Base-by-base conservation (phyloP, 2,329 filamentous ascomycete genomes). In the Calonectria pseudoturangicola region DNA sequence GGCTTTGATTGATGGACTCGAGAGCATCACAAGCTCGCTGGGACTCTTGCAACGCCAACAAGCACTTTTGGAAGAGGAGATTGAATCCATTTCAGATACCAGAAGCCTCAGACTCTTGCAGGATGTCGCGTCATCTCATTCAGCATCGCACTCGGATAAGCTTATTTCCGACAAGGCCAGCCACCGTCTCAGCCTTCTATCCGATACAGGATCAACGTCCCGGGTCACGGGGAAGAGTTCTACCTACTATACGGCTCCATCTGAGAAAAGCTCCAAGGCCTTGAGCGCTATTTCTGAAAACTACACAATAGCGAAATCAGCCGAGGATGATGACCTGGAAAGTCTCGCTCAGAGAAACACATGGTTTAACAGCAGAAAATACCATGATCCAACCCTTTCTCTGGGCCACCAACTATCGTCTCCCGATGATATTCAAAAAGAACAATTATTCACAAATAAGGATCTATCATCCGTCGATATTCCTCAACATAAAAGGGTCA, bases 191-290 rank as follows among this genome's bases (percentile, higher is more conserved):
- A 63, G 58, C 25, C 28, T 47, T 10, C 36, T 58, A 39, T 58
- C 51, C 30, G 33, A 58, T 25, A 47, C 39, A 4, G 27, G 48
- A 15, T 51, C 48, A 28, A 30, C 25, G 15, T 30, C 27, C 7
- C 48, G 5, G 25, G 10, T 6, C 13, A n/a, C 21, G 28, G 58
- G 16, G 28, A 25, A 18, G 25, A 47, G 4, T 8, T 25, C 18
- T 28, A 43, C 58, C 3, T 63, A 45, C 30, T 30, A 63, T 15
- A 63, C 58, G 7, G 58, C 58, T n/a, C 39, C 58, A 30, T 63
- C 25, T n/a, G 39, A 47, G 9, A 28, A 1, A 6, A 16, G 10
- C 4, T 58, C 51, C 16, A 39, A 9, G 12, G 16, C 30, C 8
- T 21, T 58, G 30, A 39, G 13, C 21, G 13, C 39, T 6, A 58